Evolutionary conservation across 2,329 filamentous ascomycete genomes (phyloP).

Genomic region (Annulohypoxylon truncatum): DNA sequence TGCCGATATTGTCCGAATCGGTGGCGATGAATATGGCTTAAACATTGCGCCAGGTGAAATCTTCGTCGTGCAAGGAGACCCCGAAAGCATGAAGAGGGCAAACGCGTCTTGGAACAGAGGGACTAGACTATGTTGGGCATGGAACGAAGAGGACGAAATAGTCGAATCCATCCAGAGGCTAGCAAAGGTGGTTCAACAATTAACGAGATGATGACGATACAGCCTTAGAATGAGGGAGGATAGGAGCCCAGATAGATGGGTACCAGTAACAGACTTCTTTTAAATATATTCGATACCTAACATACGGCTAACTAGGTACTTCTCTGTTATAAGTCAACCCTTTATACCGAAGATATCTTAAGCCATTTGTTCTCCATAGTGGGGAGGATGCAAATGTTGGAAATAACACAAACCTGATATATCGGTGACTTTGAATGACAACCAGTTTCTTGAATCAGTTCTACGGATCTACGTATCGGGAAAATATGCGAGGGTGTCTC

Average conservation of each 20-base stretch:
- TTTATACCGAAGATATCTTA: too few species aligned
- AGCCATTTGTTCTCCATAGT: too few species aligned
- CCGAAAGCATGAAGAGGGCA: conserved; percentile 16
- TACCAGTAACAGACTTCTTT: too few species aligned
- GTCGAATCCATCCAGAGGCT: conserved; percentile 19
- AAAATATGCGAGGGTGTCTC: not conserved
- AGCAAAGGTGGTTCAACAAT: conserved; percentile 11
- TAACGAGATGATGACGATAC: not conserved
- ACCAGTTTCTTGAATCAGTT: not conserved
- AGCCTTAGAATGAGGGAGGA: not conserved
- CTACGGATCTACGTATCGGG: not conserved
- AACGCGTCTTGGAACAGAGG: conserved; percentile 14
- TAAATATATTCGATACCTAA: too few species aligned
- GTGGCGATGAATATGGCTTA: conserved; percentile 16
- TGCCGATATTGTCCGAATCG: conserved; percentile 17
- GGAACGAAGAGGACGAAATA: conserved; percentile 24
- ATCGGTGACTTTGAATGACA: not conserved
- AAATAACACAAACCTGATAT: too few species aligned
- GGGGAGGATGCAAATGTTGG: too few species aligned
- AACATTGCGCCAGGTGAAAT: conserved; percentile 27
- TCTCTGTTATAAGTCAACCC: too few species aligned
- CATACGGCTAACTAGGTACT: too few species aligned
- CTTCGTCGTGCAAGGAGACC: conserved; percentile 25
- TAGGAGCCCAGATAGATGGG: too few species aligned
- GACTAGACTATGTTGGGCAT: conserved; percentile 33